Evolutionary conservation across 495 filamentous ascomycete genomes (phyloP), one percentile per base, ranked within the genome.

Genomic region (Aspergillus indologenus): DNA sequence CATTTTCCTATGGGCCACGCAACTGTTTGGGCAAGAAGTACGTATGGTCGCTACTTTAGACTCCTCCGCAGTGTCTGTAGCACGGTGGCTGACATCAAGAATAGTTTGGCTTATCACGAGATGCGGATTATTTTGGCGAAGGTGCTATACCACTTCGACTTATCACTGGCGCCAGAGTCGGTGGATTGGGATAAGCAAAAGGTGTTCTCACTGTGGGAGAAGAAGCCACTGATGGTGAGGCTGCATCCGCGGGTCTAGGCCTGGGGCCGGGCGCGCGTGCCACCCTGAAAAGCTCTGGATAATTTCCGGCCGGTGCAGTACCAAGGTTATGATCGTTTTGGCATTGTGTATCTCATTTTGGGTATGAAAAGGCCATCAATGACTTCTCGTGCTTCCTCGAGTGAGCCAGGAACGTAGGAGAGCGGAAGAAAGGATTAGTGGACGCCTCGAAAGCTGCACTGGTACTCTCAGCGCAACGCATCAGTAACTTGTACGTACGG

Each of bases 1-100:
- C 75, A 5, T 78, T 75, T 47, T 75, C 74, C 3, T 63, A 67
- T 21, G 75, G 75, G n/a, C 72, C 75, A 12, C 65, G 67, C n/a
- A 72, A 69, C 48, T 78, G 75, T 53, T 45, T 75, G 6, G 75
- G 75, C 14, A 65, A 71, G 51, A 66, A 69, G 71, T 74, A 65
- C 61, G 71, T 26, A 24, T 29, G 17, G 22, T 29, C 22, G 5
- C 47, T n/a, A n/a, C n/a, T n/a, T n/a, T n/a, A 1, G 15, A 1
- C 26, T 51, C 5, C 15, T 15, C 6, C 12, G 34, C 34, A 40
- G 7, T 14, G 34, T 11, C 5, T 40, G 12, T 7, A 15, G 34
- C 34, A 7, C 12, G 2, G 12, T 31, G 1, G 14, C 15, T 51
- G 23, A 51, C 23, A 9, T 31, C 15, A 8, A 9, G 5, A 6